phyloP scores from a whole-genome alignment of 2,329 filamentous ascomycete genomes.

The Aspergillus nomiae region DNA sequence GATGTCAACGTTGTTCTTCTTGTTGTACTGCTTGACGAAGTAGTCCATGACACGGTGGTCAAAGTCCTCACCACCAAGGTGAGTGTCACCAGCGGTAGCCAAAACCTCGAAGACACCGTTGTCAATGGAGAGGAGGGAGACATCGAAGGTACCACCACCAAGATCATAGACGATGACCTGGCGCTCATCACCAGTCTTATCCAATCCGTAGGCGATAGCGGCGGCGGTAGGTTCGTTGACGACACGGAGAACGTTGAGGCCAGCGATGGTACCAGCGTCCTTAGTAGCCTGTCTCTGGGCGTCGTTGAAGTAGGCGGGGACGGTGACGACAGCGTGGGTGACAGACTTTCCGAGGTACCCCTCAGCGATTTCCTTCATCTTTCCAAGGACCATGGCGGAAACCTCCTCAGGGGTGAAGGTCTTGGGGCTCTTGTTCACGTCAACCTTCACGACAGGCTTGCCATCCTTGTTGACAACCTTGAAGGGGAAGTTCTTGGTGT shows the following conservation, averaged over 20 bases:
- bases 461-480: slow-evolving; percentile 85
- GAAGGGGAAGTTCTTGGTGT: slow-evolving; percentile 99
- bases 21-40: slow-evolving; percentile 98
- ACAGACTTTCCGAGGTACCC: slow-evolving; percentile 63
- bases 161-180: slow-evolving; percentile 94
- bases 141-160: slow-evolving; percentile 93
- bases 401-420: slow-evolving; percentile 68
- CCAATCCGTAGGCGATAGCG: slow-evolving; percentile 90
- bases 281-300: slow-evolving; percentile 96
- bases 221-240: slow-evolving; percentile 96
- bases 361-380: slow-evolving; percentile 69
- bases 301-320: slow-evolving; percentile 98
- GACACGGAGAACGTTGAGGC: slow-evolving; percentile 92
- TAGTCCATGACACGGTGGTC: slow-evolving; percentile 96
- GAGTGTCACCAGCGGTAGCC: slow-evolving; percentile 94
- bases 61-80: slow-evolving; percentile 98
- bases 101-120: slow-evolving; percentile 92
- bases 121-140: slow-evolving; percentile 88
- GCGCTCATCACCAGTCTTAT: slow-evolving; percentile 80
- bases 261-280: slow-evolving; percentile 88
- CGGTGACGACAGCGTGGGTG: slow-evolving; percentile 76
- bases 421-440: slow-evolving; percentile 60
- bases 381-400: slow-evolving; percentile 66
- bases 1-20: slow-evolving; percentile 91
- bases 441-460: slow-evolving; percentile 79